Evolutionary conservation across 2,329 filamentous ascomycete genomes (phyloP), one percentile per base, ranked within the genome.

Genomic region (Moelleriella libera): DNA sequence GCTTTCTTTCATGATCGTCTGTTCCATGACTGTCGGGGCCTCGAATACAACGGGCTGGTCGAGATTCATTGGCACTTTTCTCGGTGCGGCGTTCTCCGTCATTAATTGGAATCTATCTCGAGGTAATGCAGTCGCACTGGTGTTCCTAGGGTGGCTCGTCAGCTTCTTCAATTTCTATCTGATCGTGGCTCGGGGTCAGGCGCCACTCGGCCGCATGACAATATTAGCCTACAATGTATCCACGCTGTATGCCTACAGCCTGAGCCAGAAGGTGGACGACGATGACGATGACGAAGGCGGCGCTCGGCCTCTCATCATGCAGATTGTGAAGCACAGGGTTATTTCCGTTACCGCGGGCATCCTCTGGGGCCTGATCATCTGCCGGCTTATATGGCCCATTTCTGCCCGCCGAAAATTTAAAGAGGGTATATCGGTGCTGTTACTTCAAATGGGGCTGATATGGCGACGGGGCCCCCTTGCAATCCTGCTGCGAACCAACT

Each of bases 221-320:
- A 76, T 96, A 59, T 75, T 96, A 42, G 94, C 88, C 1, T 96
- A 95, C 70, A 96, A 96, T 59, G 79, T 96, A 29, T 88, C 85
- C 8, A 86, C 86, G 4, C 74, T 96, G 4, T 96, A 96, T 60
- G 86, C 88, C 5, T 96, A 95, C 64, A 88, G 84, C 45, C 72
- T 95, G 7, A 82, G 82, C 1, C 80, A 85, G 51, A 77, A 76
- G 50, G 85, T 90, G 44, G 77, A 81, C 9, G 80, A 85, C 41
- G 78, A 85, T 45, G 80, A 85, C 50, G 78, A 88, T 49, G 85
- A 89, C 55, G 88, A 94, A 63, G 87, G 87, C 11, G 88, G 87
- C 2, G 70, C 81, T 6, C 76, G 82, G 49, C 89, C 88, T 0
- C 74, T 88, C 34, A 94, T 96, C 52, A 76, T 80, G 55, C 81